phyloP scores from a whole-genome alignment of 2,329 filamentous ascomycete genomes.

The Emmonsiellopsis sp. region DNA sequence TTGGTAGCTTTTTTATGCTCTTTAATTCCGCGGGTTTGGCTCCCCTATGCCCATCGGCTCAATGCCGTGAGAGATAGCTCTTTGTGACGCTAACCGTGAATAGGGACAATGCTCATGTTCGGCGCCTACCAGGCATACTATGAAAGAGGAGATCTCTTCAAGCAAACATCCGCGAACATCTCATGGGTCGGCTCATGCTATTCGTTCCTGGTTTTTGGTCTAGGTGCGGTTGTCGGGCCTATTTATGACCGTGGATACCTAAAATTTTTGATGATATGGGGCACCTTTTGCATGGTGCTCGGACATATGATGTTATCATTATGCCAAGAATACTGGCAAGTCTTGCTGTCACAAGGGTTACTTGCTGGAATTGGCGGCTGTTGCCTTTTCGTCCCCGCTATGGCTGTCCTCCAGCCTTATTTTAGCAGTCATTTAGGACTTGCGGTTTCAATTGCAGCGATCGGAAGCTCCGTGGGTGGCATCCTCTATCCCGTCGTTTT shows the following conservation, averaged over 20 bases:
- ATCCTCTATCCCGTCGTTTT: slow-evolving; percentile 47
- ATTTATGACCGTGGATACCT: slow-evolving; percentile 47
- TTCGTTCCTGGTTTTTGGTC: slow-evolving; percentile 43
- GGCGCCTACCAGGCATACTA: too few relatives aligned
- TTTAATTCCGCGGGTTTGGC: too few relatives aligned
- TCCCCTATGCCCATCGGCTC: too few relatives aligned
- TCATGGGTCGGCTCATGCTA: slow-evolving; percentile 47
- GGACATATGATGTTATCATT: slow-evolving; percentile 47
- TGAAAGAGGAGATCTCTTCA: too few relatives aligned
- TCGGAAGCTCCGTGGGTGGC: slow-evolving; percentile 46
- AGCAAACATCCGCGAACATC: slow-evolving; percentile 24
- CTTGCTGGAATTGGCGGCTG: slow-evolving; percentile 49
- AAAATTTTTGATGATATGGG: slow-evolving; percentile 35
- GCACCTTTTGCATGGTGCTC: slow-evolving; percentile 40
- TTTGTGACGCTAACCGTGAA: too few relatives aligned
- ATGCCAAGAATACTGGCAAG: slow-evolving; percentile 42
- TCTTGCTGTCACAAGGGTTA: slow-evolving; percentile 44
- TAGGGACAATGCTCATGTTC: too few relatives aligned
- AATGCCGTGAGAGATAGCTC: too few relatives aligned
- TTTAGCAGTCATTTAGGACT: slow-evolving; percentile 49
- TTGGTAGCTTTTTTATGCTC: too few relatives aligned
- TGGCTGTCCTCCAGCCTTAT: slow-evolving; percentile 59
- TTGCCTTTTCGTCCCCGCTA: slow-evolving; percentile 53
- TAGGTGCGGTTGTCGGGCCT: slow-evolving; percentile 44
- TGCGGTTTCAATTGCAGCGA: slow-evolving; percentile 52